A percentile compares a stretch with the other conserved stretches of the same genome.
Evolutionary conservation across 768 basidiomycete species (phyloP).

Genomic region (Suillus subluteus): DNA sequence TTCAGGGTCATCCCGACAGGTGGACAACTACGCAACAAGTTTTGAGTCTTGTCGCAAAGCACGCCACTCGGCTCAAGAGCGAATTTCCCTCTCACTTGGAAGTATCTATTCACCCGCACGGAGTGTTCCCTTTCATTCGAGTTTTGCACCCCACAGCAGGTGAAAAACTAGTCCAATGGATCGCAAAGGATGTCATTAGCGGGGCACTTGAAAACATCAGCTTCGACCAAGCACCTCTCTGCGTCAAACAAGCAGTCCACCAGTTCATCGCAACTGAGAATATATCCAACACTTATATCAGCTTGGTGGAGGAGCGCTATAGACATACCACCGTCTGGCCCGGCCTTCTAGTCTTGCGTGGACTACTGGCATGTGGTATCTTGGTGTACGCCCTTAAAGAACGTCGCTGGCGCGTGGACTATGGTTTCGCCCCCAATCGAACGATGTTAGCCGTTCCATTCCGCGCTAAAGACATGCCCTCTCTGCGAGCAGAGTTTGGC

Average conservation of each 20-base stretch:
- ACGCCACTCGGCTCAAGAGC: constrained; percentile 17
- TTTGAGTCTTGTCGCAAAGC: constrained; percentile 26
- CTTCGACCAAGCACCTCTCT: background rate
- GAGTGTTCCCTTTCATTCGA: constrained; percentile 16
- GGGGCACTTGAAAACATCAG: constrained; percentile 9
- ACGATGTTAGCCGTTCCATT: constrained; percentile 1
- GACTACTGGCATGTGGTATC: background rate
- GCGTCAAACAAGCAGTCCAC: constrained; percentile 17
- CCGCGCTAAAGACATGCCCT: constrained; percentile 1
- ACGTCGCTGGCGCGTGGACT: background rate
- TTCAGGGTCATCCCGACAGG: constrained; percentile 1
- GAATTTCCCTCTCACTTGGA: constrained; percentile 21
- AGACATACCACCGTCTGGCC: background rate
- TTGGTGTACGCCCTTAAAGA: constrained; percentile 1
- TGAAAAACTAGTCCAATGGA: constrained; percentile 12
- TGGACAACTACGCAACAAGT: constrained; percentile 34
- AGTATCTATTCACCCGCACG: constrained; percentile 13
- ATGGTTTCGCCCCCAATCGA: background rate
- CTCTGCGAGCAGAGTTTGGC: constrained; percentile 1
- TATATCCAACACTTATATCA: background rate
- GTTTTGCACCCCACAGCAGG: constrained; percentile 19
- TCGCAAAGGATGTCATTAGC: constrained; percentile 18
- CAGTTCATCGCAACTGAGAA: constrained; percentile 28
- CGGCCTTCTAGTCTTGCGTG: background rate
- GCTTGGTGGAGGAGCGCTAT: constrained; percentile 15